Evolutionary conservation across 331 rosid genomes (phyloP).

Genomic region (Telfairia occidentalis): DNA sequence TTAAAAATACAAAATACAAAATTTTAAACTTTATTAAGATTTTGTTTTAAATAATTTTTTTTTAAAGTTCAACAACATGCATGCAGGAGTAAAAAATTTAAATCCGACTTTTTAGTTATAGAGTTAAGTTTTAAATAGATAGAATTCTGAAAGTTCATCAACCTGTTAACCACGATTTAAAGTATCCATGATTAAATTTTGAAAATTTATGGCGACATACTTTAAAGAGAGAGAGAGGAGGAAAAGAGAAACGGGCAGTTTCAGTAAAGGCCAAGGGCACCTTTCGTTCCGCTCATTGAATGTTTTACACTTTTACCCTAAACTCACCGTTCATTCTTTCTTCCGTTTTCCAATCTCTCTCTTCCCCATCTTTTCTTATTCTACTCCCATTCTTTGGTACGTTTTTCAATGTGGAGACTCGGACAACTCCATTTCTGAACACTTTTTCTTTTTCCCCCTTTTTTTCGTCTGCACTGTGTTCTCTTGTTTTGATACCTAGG

Average conservation of each 20-base stretch:
- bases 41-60: too few species aligned
- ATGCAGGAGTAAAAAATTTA: too few species aligned
- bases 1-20: too few species aligned
- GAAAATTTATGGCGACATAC: too few species aligned
- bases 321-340: slow-evolving; percentile 48
- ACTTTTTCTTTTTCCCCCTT: neutral
- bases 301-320: slow-evolving; percentile 48
- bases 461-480: neutral
- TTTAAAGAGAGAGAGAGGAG: neutral
- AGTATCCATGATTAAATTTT: too few species aligned
- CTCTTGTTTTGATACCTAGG: slow-evolving; percentile 6
- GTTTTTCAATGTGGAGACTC: neutral
- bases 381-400: neutral
- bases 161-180: too few species aligned
- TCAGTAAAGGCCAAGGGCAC: slow-evolving; percentile 37
- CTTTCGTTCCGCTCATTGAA: slow-evolving; percentile 45
- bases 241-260: slow-evolving; percentile 30
- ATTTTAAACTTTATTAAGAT: too few species aligned
- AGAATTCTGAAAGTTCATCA: too few species aligned
- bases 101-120: too few species aligned
- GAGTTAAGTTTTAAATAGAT: too few species aligned
- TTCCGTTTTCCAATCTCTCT: slow-evolving; percentile 28
- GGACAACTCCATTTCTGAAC: neutral
- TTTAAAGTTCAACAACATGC: too few species aligned
- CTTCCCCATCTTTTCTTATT: slow-evolving; percentile 6